Evolutionary conservation across 2,329 filamentous ascomycete genomes (phyloP).

Genomic region (Ophiostoma perfectum): DNA sequence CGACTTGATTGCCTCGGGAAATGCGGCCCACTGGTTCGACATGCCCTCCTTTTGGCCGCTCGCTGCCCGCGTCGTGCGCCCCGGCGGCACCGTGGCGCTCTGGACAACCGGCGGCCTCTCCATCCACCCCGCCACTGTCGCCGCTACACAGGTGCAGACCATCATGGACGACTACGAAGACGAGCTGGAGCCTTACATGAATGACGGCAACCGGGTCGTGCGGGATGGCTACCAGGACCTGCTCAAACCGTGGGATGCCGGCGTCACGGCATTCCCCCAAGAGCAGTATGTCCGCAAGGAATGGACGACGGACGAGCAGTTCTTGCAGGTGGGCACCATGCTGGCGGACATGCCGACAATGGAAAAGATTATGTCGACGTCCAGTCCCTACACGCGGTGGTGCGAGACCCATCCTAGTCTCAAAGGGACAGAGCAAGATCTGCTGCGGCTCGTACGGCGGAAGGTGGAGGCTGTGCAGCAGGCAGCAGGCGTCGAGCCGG

Average conservation of each 20-base stretch:
- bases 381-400: conserved; percentile 41
- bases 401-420: conserved; percentile 40
- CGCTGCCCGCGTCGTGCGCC: conserved; percentile 44
- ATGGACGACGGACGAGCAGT: conserved; percentile 36
- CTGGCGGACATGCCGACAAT: conserved; percentile 32
- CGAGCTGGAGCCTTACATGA: conserved; percentile 37
- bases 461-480: conserved; percentile 28
- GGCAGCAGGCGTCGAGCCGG: conserved; percentile 35
- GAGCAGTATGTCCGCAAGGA: conserved; percentile 38
- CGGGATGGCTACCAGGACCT: conserved; percentile 40
- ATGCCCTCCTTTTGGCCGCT: conserved; percentile 45
- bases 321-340: neutral
- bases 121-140: conserved; percentile 35
- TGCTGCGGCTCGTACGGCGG: conserved; percentile 21
- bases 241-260: conserved; percentile 45
- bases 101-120: conserved; percentile 39
- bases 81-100: conserved; percentile 50
- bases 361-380: conserved; percentile 37
- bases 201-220: conserved; percentile 40
- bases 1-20: conserved; percentile 47
- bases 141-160: conserved; percentile 39
- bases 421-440: conserved; percentile 38
- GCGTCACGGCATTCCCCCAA: conserved; percentile 38
- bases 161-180: conserved; percentile 36
- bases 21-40: conserved; percentile 55